Percentiles rank a stretch among this genome's conserved stretches.
These are phyloP conservation scores for Beverwykella pulmonaria DNA, from an alignment of 495 filamentous ascomycete species.

Conservation along the genomic window DNA sequence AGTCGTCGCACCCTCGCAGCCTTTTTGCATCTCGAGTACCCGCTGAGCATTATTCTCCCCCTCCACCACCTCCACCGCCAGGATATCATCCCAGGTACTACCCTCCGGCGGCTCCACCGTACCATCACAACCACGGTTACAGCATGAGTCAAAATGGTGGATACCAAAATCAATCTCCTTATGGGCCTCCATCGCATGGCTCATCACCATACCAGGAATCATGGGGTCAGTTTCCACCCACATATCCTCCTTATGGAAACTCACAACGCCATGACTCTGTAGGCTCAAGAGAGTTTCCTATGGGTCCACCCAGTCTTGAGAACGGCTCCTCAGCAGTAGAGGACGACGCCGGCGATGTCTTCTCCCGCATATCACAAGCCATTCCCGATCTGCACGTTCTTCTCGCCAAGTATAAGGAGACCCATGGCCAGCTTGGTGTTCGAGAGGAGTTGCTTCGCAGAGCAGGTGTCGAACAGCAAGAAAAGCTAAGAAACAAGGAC, in stretches of 20 bases:
- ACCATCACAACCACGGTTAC: conserved; percentile 25
- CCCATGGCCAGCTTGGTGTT: conserved; percentile 37
- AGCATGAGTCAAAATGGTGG: conserved; percentile 32
- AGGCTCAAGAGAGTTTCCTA: conserved; percentile 28
- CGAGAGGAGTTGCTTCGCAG: conserved; percentile 37
- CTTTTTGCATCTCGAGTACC: conserved; percentile 32
- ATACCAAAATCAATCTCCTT: conserved; percentile 21
- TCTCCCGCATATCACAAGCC: conserved; percentile 36
- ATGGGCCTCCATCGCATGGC: conserved; percentile 30
- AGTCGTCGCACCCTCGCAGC: conserved; percentile 15
- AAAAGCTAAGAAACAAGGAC: conserved; percentile 39
- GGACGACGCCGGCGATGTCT: conserved; percentile 33
- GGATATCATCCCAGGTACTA: conserved; percentile 34
- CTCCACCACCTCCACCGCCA: conserved; percentile 23
- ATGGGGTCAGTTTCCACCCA: conserved; percentile 24
- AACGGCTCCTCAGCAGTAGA: conserved; percentile 25
- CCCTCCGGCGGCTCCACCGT: conserved; percentile 31
- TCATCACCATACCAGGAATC: conserved; percentile 34
- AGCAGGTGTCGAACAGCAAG: conserved; percentile 34
- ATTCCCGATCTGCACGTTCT: conserved; percentile 42
- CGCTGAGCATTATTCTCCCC: conserved; percentile 28
- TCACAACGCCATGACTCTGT: conserved; percentile 37
- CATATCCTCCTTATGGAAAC: conserved; percentile 26
- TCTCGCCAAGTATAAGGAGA: conserved; percentile 38
- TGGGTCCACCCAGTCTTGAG: conserved; percentile 18